phyloP scores from a whole-genome alignment of 345 rosid species.

The Aquilaria malaccensis region DNA sequence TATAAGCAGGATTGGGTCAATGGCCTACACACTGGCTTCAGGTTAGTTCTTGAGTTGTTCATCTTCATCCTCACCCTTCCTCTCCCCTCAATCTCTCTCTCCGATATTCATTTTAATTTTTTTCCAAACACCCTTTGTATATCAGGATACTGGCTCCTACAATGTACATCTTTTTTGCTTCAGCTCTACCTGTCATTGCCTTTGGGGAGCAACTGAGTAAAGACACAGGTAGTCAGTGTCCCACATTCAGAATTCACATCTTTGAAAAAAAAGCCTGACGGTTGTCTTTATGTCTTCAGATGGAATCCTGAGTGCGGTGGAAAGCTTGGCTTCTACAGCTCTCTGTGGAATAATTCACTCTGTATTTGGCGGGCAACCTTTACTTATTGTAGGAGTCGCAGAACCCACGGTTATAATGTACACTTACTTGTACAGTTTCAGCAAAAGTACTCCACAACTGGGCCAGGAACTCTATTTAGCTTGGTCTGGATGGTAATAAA shows the following conservation, averaged over 20 bases:
- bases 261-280: conserved; percentile 7
- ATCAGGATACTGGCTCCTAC: conserved; percentile 71
- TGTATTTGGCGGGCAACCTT: conserved; percentile 78
- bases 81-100: too few relatives aligned
- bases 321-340: conserved; percentile 74
- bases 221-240: conserved; percentile 54
- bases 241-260: not conserved
- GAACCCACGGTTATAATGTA: conserved; percentile 90
- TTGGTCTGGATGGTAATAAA: conserved; percentile 73
- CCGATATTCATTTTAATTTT: not conserved
- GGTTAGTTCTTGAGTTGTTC: conserved; percentile 23
- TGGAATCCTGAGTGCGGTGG: conserved; percentile 68
- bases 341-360: conserved; percentile 77
- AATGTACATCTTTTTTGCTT: conserved; percentile 73
- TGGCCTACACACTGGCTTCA: conserved; percentile 37
- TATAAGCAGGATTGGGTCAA: conserved; percentile 64
- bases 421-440: conserved; percentile 67
- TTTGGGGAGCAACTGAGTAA: conserved; percentile 82
- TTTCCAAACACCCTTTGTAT: not conserved
- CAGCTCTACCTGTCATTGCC: conserved; percentile 83
- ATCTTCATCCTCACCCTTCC: not conserved
- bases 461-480: conserved; percentile 59
- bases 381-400: conserved; percentile 80
- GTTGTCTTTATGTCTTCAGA: conserved; percentile 25
- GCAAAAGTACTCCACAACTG: conserved; percentile 43